Base-by-base conservation (phyloP, 257 asterid genomes). In the Haberlea rhodopensis region DNA sequence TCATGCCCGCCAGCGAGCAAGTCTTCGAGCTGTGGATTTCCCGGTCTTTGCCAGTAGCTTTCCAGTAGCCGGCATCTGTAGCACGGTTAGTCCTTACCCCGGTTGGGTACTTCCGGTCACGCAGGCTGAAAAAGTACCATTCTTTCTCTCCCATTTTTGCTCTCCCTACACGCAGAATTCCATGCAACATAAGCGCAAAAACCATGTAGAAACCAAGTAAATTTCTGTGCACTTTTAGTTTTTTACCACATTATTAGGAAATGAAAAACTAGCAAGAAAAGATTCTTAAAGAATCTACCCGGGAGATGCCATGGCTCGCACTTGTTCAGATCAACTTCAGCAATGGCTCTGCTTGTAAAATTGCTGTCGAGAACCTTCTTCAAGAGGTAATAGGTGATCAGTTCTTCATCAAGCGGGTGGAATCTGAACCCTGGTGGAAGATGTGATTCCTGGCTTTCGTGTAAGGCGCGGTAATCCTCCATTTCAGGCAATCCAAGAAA, bases 221-320 rank as follows among this genome's bases (percentile, higher is more conserved):
- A 32, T 8, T 32, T 32, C 15, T 3, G 43, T 32, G 13, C 15
- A 9, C n/a, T n/a, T n/a, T n/a, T n/a, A n/a, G n/a, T n/a, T 9
- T 32, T 32, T 9, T 9, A 23, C 11, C 0, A 1, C 3, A n/a
- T n/a, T n/a, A n/a, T n/a, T n/a, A n/a, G n/a, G n/a, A n/a, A n/a
- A n/a, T n/a, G n/a, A n/a, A n/a, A n/a, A n/a, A n/a, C n/a, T n/a
- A n/a, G n/a, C n/a, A n/a, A n/a, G n/a, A n/a, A n/a, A n/a, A n/a
- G n/a, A n/a, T n/a, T n/a, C n/a, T n/a, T n/a, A n/a, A n/a, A 7
- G 60, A 34, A 2, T 0, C 5, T 71, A 82, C 96, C 96, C 9
- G 98, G 98, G 2, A 91, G 89, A 6, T 91, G 89, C 98, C 98
- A 91, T 0, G 98, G 98, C 78, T 91, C 98, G 62, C 86, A 86